These are phyloP conservation scores for Sphaerosporella brunnea DNA, from an alignment of 495 filamentous ascomycete genomes.

Conservation along the genomic window DNA sequence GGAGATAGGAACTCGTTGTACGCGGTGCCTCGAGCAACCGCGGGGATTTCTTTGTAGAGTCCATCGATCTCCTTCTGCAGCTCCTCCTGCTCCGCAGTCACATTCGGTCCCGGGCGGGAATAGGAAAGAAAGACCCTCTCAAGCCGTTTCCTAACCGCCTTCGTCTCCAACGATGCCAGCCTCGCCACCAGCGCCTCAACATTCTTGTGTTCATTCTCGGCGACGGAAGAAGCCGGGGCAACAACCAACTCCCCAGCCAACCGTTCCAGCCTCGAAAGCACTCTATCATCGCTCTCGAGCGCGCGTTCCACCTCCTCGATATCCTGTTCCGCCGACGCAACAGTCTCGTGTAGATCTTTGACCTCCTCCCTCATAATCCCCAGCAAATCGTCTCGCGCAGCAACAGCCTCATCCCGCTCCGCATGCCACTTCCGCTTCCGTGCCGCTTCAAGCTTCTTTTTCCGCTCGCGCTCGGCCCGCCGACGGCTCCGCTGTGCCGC, in stretches of 20 bases:
- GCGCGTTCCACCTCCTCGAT: slow-evolving; percentile 12
- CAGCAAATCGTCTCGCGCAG: slow-evolving; percentile 21
- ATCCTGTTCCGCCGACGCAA: slow-evolving; percentile 9
- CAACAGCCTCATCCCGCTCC: slow-evolving; percentile 16
- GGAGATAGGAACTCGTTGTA: slow-evolving; percentile 21
- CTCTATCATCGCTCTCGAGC: slow-evolving; percentile 23
- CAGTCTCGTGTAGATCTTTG: slow-evolving; percentile 13
- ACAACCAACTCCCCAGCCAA: slow-evolving; percentile 17
- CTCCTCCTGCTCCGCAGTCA: slow-evolving; percentile 9
- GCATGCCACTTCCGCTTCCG: slow-evolving; percentile 15
- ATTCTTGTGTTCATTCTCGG: slow-evolving; percentile 13
- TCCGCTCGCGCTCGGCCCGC: slow-evolving; percentile 8
- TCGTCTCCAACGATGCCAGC: slow-evolving; percentile 17
- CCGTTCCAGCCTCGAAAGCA: slow-evolving; percentile 16
- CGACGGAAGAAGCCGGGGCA: slow-evolving; percentile 1
- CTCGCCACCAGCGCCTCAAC: slow-evolving; percentile 15
- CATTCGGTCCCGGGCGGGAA: background rate
- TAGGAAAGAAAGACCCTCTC: slow-evolving; percentile 18
- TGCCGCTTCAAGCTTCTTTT: slow-evolving; percentile 12
- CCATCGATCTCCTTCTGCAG: slow-evolving; percentile 20
- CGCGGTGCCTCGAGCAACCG: slow-evolving; percentile 19
- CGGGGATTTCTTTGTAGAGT: slow-evolving; percentile 22
- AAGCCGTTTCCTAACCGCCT: slow-evolving; percentile 17
- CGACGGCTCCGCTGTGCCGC: slow-evolving; percentile 9
- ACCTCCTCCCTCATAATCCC: slow-evolving; percentile 23